Base-by-base conservation (phyloP, 1,284 basidiomycete genomes). In the Austroboletus sp. region DNA sequence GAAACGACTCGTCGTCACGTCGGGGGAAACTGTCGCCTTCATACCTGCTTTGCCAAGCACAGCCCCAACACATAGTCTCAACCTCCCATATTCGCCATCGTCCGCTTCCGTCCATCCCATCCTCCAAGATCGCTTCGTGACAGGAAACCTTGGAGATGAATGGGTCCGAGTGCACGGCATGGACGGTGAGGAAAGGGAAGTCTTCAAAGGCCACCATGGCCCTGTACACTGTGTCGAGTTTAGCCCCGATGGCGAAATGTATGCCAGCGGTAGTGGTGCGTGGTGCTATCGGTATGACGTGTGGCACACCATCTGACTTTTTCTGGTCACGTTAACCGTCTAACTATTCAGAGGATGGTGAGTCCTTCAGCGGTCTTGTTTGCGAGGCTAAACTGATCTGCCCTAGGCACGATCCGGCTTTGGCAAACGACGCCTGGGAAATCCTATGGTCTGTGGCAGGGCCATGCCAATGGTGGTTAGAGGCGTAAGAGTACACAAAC, bases 181-280 rank as follows among this genome's bases (percentile, higher is more conserved):
- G 58, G 79, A 85, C n/a, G 95, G 90, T 1, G 79, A 84, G 61
- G 92, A 97, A 70, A 71, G 79, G 52, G 95, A 98, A 51, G 80
- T 97, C 45, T 78, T 95, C 56, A 98, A 98, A 67, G 95, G 95
- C 6, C 96, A 98, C 64, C 95, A 98, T 63, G 95, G 95, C 12
- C 94, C 95, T 11, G 95, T 96, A 10, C 91, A 96, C 58, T 90
- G 87, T 50, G 88, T 96, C 33, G 85, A 88, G 55, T 98, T 88
- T 69, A 89, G 86, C 61, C 96, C 95, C 0, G 95, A 98, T 65
- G 96, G 95, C n/a, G 94, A 98, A 72, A 79, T 97, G 71, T 98
- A 91, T 62, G 95, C 95, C 17, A 93, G 89, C 60, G 96, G 95
- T 42, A 92, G 88, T 57, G 95, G 92, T 83, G 64, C 70, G 83